Conservation (phyloP, 2,329 filamentous ascomycete species). For the Trichoderma harzianum region DNA sequence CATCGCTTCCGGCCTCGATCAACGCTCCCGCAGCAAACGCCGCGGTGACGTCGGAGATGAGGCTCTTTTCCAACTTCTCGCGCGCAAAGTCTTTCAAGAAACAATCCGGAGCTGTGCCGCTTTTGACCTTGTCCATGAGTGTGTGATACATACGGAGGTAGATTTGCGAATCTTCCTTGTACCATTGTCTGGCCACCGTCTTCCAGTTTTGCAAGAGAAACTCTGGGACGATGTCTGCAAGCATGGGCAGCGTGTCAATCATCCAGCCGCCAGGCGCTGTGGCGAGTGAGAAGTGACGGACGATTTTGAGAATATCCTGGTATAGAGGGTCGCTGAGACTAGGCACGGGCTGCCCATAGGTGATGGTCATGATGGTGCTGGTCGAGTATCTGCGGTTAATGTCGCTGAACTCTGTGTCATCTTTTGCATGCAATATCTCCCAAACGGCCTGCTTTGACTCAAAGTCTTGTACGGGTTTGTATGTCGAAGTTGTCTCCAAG, state of each 20-base stretch:
- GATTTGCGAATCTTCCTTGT: conserved; percentile 22
- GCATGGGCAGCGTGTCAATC: conserved; percentile 16
- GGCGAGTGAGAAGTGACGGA: conserved; percentile 20
- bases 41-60: conserved; percentile 21
- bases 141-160: conserved; percentile 22
- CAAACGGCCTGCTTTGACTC: conserved; percentile 22
- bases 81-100: conserved; percentile 23
- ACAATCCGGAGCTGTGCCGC: conserved; percentile 20
- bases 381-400: conserved; percentile 24
- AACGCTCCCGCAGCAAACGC: conserved; percentile 21
- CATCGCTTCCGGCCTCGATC: conserved; percentile 25
- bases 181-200: conserved; percentile 13
- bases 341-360: conserved; percentile 5
- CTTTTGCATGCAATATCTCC: conserved; percentile 8
- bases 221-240: conserved; percentile 4
- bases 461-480: conserved; percentile 23
- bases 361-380: conserved; percentile 22
- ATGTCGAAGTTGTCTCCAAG: conserved; percentile 18
- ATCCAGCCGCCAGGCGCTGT: conserved; percentile 9
- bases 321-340: conserved; percentile 23
- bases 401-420: conserved; percentile 18
- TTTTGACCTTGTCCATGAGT: conserved; percentile 16
- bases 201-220: conserved; percentile 14
- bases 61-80: conserved; percentile 19
- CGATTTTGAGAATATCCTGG: conserved; percentile 21